These are phyloP conservation scores for Thalassiosira oceanica DNA, from an alignment of 352 stramenopile genomes.

Conservation along the genomic window DNA sequence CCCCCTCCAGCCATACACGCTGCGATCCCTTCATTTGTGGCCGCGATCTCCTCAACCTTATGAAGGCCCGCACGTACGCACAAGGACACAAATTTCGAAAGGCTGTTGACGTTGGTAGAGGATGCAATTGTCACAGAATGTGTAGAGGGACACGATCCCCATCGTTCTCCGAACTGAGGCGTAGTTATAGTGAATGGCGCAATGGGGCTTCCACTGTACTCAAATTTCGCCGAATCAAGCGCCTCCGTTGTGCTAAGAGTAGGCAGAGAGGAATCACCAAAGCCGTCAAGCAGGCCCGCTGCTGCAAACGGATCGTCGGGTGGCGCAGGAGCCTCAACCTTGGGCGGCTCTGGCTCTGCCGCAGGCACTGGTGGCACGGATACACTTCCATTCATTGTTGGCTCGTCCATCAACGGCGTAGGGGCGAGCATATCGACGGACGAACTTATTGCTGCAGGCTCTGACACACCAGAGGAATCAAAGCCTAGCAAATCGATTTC, in stretches of 20 bases:
- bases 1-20: constrained; percentile 68
- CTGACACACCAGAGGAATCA: no score
- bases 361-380: constrained; percentile 18
- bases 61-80: constrained; percentile 56
- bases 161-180: constrained; percentile 77
- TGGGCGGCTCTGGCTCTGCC: constrained; percentile 17
- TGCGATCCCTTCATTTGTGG: constrained; percentile 78
- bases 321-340: constrained; percentile 19
- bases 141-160: constrained; percentile 67
- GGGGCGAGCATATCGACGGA: constrained; percentile 58
- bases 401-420: constrained; percentile 21
- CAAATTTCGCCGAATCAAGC: constrained; percentile 57
- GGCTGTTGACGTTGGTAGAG: constrained; percentile 35
- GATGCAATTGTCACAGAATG: constrained; percentile 52
- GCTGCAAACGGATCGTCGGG: constrained; percentile 61
- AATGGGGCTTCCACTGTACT: constrained; percentile 63
- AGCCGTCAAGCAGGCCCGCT: constrained; percentile 61
- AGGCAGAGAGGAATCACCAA: constrained; percentile 51
- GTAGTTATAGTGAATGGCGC: constrained; percentile 79
- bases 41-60: constrained; percentile 74
- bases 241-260: constrained; percentile 41
- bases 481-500: constrained; percentile 76
- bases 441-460: constrained; percentile 28
- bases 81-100: constrained; percentile 64
- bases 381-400: no score